phyloP scores from a whole-genome alignment of 768 basidiomycete genomes.

The Tulasnella sp. region DNA sequence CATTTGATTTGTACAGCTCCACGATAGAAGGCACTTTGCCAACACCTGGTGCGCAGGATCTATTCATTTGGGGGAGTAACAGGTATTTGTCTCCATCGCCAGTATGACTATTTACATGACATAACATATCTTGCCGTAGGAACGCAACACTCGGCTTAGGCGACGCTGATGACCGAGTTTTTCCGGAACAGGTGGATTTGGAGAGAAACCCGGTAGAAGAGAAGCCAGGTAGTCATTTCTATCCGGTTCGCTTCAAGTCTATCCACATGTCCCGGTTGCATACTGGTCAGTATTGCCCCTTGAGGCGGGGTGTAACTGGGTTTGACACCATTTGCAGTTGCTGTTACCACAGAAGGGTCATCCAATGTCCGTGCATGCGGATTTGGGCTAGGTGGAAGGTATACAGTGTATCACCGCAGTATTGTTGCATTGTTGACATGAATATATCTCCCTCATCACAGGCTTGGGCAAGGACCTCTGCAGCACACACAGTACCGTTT shows the following conservation, averaged over 20 bases:
- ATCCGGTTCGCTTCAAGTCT: slow-evolving; percentile 47
- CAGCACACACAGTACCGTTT: slow-evolving; percentile 71
- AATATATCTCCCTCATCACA: slow-evolving; percentile 24
- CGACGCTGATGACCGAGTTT: slow-evolving; percentile 60
- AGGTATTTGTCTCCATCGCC: slow-evolving; percentile 29
- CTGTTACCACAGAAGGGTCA: slow-evolving; percentile 59
- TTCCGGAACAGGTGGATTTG: slow-evolving; percentile 65
- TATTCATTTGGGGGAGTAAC: slow-evolving; percentile 84
- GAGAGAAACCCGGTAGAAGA: slow-evolving; percentile 27
- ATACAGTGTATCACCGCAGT: slow-evolving; percentile 22
- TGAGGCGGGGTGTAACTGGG: no score
- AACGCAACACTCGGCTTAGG: slow-evolving; percentile 75
- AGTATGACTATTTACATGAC: no score
- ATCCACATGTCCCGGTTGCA: slow-evolving; percentile 81
- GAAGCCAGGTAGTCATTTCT: slow-evolving; percentile 34
- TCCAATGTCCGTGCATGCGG: slow-evolving; percentile 78
- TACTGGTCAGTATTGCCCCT: slow-evolving; percentile 47
- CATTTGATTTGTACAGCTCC: slow-evolving; percentile 87
- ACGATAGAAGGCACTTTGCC: slow-evolving; percentile 68
- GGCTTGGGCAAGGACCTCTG: slow-evolving; percentile 46
- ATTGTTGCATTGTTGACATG: no score
- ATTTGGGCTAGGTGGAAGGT: slow-evolving; percentile 80
- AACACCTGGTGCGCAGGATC: slow-evolving; percentile 32
- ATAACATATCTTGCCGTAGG: no score
- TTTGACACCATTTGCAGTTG: slow-evolving; percentile 22